Conservation (phyloP, 805 yeast genomes). For the Hyphopichia homilentoma region DNA sequence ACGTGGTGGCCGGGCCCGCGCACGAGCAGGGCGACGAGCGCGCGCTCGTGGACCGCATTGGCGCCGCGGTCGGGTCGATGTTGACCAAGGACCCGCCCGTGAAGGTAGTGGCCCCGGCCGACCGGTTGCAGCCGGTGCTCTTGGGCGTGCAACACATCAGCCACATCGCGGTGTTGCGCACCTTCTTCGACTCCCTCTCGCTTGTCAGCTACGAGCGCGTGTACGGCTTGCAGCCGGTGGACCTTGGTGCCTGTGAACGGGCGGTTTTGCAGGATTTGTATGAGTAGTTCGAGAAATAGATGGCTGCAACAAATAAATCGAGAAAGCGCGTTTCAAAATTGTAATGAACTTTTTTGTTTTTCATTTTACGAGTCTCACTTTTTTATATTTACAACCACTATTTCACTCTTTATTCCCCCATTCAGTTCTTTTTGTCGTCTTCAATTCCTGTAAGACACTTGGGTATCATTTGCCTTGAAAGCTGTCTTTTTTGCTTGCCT, state of each 20-base stretch:
- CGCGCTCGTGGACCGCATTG: constrained; percentile 49
- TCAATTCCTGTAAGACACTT: too few species aligned
- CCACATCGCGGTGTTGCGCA: constrained; percentile 46
- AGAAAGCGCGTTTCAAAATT: neutral
- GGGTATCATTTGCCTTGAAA: too few species aligned
- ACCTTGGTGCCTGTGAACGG: constrained; percentile 41
- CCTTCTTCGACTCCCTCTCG: constrained; percentile 65
- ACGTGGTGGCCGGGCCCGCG: constrained; percentile 47
- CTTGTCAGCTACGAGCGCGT: constrained; percentile 62
- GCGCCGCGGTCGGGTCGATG: constrained; percentile 26
- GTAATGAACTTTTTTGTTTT: too few species aligned
- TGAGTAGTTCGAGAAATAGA: too few species aligned
- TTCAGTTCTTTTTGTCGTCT: too few species aligned
- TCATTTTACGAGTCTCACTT: too few species aligned
- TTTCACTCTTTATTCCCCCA: too few species aligned
- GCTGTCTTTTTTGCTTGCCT: too few species aligned
- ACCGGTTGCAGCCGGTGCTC: constrained; percentile 41
- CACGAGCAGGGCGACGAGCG: constrained; percentile 27
- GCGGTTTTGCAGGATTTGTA: constrained; percentile 63
- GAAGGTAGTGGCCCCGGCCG: constrained; percentile 30
- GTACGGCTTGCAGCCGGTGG: constrained; percentile 43
- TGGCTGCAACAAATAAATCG: too few species aligned
- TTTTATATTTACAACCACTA: too few species aligned
- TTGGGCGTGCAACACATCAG: constrained; percentile 37
- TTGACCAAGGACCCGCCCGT: constrained; percentile 34